phyloP scores from a whole-genome alignment of 1,284 basidiomycete genomes.

The Microbotryomycetes sp. region DNA sequence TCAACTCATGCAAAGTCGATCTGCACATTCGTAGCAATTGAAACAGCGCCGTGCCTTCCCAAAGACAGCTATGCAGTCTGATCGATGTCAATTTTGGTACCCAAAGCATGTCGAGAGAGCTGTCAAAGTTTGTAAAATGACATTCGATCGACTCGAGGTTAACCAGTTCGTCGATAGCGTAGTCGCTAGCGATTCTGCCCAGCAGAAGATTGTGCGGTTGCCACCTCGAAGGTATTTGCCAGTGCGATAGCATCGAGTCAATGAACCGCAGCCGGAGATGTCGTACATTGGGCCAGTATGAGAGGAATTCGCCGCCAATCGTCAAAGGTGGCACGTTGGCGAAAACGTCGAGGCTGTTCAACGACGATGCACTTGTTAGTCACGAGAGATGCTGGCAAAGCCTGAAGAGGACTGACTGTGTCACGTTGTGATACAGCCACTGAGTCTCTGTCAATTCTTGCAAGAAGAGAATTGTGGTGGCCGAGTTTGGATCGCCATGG shows the following conservation, averaged over 20 bases:
- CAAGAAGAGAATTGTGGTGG: not conserved
- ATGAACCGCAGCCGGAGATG: not conserved
- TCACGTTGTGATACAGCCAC: not conserved
- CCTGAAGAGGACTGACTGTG: not conserved
- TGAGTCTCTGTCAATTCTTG: not conserved
- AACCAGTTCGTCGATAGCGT: too few relatives aligned
- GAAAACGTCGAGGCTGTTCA: not conserved
- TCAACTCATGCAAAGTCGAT: slow-evolving; percentile 11
- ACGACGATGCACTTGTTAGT: not conserved
- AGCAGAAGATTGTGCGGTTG: too few relatives aligned
- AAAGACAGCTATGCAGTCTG: slow-evolving; percentile 18
- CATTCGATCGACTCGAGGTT: too few relatives aligned
- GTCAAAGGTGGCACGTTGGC: not conserved
- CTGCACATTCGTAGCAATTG: slow-evolving; percentile 37
- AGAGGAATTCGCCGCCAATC: not conserved
- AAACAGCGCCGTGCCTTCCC: slow-evolving; percentile 39
- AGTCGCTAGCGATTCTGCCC: too few relatives aligned
- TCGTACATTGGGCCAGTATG: slow-evolving; percentile 2
- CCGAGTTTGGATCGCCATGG: not conserved
- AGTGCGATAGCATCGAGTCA: not conserved
- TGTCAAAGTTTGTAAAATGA: too few relatives aligned
- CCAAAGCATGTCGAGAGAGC: too few relatives aligned
- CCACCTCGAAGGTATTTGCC: not conserved
- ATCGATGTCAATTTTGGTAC: slow-evolving; percentile 4
- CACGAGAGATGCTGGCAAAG: not conserved